A percentile compares a stretch with the other conserved stretches of the same genome.
phyloP scores from a whole-genome alignment of 306 rosid genomes.

The Cucumis hystrix region DNA sequence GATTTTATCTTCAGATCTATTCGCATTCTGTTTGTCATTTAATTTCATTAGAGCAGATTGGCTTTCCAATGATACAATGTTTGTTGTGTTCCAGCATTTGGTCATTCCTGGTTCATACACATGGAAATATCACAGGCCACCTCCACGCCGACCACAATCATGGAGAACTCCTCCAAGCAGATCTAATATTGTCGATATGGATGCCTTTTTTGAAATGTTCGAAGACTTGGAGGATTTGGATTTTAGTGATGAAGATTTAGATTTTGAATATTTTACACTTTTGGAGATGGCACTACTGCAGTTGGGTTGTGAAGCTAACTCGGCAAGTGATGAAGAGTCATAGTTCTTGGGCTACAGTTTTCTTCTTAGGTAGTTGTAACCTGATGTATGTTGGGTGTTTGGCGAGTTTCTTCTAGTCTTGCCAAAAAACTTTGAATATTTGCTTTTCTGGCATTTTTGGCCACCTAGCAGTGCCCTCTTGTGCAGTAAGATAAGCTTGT shows the following conservation, averaged over 20 bases:
- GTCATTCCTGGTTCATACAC: slow-evolving; percentile 40
- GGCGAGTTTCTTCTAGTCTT: not conserved
- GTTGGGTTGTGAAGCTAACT: slow-evolving; percentile 21
- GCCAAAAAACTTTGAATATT: not conserved
- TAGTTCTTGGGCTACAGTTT: slow-evolving; percentile 9
- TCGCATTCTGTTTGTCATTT: slow-evolving; percentile 17
- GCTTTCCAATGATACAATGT: slow-evolving; percentile 29
- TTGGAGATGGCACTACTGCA: slow-evolving; percentile 19
- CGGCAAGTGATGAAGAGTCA: slow-evolving; percentile 27
- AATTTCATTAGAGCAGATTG: slow-evolving; percentile 25
- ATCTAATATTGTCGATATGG: slow-evolving; percentile 18
- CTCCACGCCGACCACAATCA: slow-evolving; percentile 30
- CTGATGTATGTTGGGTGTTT: not conserved
- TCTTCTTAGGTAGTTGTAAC: not conserved
- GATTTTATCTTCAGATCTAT: slow-evolving; percentile 10
- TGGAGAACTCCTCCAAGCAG: slow-evolving; percentile 22
- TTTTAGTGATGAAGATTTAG: slow-evolving; percentile 18
- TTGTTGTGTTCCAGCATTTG: slow-evolving; percentile 52
- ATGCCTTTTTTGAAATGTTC: slow-evolving; percentile 18
- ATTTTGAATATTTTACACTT: slow-evolving; percentile 11
- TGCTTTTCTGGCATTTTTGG: slow-evolving; percentile 8
- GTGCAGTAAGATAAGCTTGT: slow-evolving; percentile 2
- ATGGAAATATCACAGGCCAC: slow-evolving; percentile 37
- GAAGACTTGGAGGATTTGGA: slow-evolving; percentile 16
- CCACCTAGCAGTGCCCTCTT: slow-evolving; percentile 1